Conservation (phyloP, 2,329 filamentous ascomycete genomes). For the Pestalotiopsis sp. region DNA sequence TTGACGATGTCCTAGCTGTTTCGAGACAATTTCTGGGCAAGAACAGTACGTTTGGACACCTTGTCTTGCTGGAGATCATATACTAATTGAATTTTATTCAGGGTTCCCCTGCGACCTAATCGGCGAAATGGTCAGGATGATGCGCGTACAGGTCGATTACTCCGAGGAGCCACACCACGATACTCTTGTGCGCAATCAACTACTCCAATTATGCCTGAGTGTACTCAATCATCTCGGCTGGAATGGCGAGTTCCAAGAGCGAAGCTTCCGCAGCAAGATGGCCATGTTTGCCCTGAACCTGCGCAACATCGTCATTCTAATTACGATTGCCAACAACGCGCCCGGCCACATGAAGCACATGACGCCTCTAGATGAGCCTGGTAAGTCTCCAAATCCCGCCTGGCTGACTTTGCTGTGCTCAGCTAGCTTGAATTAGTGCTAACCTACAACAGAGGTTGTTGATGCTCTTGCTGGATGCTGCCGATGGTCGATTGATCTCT, state of each 20-base stretch:
- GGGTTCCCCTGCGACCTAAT: constrained; percentile 66
- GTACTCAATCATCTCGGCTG: constrained; percentile 80
- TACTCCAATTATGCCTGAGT: constrained; percentile 76
- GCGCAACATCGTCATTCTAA: constrained; percentile 69
- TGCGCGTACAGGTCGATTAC: constrained; percentile 80
- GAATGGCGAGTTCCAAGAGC: constrained; percentile 60
- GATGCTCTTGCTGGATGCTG: constrained; percentile 73
- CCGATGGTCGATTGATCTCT: constrained; percentile 76
- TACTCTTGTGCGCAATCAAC: constrained; percentile 70
- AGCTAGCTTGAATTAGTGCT: constrained; percentile 17
- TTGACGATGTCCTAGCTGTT: constrained; percentile 74
- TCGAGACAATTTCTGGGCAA: constrained; percentile 53
- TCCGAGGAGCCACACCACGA: constrained; percentile 75
- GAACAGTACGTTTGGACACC: constrained; percentile 31
- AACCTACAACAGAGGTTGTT: constrained; percentile 61
- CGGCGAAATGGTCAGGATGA: constrained; percentile 67
- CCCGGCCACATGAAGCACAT: constrained; percentile 56
- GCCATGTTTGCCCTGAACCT: constrained; percentile 76
- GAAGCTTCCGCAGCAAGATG: constrained; percentile 72
- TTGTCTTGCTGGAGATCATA: background rate
- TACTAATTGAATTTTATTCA: constrained; percentile 26
- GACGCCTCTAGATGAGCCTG: constrained; percentile 65
- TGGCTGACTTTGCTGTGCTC: background rate
- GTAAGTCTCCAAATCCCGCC: constrained; percentile 37
- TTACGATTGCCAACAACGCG: constrained; percentile 64